A percentile compares a stretch with the other conserved stretches of the same genome.
These are phyloP conservation scores for Pilasporangium apinafurcum DNA, from an alignment of 352 stramenopile species.

Conservation along the genomic window DNA sequence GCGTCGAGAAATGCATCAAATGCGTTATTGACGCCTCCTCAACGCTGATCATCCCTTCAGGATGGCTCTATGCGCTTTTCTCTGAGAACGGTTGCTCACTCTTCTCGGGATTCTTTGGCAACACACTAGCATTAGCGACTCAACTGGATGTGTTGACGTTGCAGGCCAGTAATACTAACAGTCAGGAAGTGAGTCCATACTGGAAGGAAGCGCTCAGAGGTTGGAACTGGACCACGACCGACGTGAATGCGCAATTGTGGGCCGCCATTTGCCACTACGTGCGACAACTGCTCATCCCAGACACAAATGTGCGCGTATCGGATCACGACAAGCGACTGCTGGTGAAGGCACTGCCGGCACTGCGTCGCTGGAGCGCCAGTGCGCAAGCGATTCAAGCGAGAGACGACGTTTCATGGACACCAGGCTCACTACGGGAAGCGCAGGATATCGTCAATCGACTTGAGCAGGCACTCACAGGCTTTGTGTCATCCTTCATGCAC, in stretches of 20 bases:
- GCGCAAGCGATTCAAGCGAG: slow-evolving; percentile 23
- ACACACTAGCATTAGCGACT: slow-evolving; percentile 34
- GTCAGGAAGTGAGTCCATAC: slow-evolving; percentile 14
- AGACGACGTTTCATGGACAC: slow-evolving; percentile 32
- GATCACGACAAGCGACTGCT: slow-evolving; percentile 50
- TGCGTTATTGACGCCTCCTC: slow-evolving; percentile 36
- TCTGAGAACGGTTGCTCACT: slow-evolving; percentile 35
- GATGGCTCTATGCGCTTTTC: slow-evolving; percentile 73
- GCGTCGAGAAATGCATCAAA: slow-evolving; percentile 70
- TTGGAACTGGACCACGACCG: slow-evolving; percentile 29
- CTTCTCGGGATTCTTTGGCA: slow-evolving; percentile 55
- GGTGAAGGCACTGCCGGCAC: slow-evolving; percentile 27
- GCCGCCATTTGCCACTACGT: slow-evolving; percentile 52
- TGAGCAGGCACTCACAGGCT: slow-evolving; percentile 36
- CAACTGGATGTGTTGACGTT: slow-evolving; percentile 45
- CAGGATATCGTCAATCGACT: slow-evolving; percentile 49
- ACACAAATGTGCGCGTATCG: slow-evolving; percentile 20
- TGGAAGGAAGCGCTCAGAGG: no score
- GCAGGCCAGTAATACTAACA: slow-evolving; percentile 24
- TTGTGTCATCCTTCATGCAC: slow-evolving; percentile 7
- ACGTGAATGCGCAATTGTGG: slow-evolving; percentile 49
- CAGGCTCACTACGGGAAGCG: slow-evolving; percentile 39
- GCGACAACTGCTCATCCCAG: slow-evolving; percentile 37
- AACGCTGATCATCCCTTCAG: slow-evolving; percentile 53
- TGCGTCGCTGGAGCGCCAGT: slow-evolving; percentile 51